phyloP scores from a whole-genome alignment of 768 basidiomycete genomes.

The Crassisporium funariophilum region DNA sequence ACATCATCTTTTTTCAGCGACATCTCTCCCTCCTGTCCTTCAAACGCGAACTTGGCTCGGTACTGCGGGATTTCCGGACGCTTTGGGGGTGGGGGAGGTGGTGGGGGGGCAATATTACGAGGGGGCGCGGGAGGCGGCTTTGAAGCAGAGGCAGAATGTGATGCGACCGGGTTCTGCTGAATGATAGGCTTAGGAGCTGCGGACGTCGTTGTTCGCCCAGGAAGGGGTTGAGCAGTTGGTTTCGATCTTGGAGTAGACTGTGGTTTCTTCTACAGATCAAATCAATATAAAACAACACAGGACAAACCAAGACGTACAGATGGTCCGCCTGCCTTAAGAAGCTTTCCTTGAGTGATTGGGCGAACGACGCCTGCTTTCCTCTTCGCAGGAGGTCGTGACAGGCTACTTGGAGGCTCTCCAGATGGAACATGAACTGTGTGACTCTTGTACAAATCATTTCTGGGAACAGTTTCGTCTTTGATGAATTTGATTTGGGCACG shows the following conservation, averaged over 20 bases:
- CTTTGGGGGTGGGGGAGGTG: slow-evolving; percentile 56
- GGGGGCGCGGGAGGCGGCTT: slow-evolving; percentile 38
- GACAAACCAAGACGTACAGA: slow-evolving; percentile 36
- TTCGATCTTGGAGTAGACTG: slow-evolving; percentile 46
- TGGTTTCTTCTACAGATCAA: slow-evolving; percentile 45
- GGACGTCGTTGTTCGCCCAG: slow-evolving; percentile 55
- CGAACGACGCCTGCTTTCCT: slow-evolving; percentile 85
- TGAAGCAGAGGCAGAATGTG: slow-evolving; percentile 8
- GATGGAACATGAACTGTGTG: slow-evolving; percentile 86
- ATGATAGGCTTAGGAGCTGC: slow-evolving; percentile 34
- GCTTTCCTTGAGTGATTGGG: slow-evolving; percentile 84
- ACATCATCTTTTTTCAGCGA: slow-evolving; percentile 86
- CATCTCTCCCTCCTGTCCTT: slow-evolving; percentile 93
- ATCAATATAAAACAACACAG: slow-evolving; percentile 1
- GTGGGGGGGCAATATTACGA: slow-evolving; percentile 42
- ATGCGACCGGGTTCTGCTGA: slow-evolving; percentile 4
- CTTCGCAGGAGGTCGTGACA: slow-evolving; percentile 82
- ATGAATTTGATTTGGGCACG: slow-evolving; percentile 81
- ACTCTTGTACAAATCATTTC: slow-evolving; percentile 91
- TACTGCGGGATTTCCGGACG: slow-evolving; percentile 76
- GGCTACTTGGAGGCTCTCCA: slow-evolving; percentile 82
- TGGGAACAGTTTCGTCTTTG: slow-evolving; percentile 83
- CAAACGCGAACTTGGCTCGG: slow-evolving; percentile 89
- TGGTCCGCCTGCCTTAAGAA: slow-evolving; percentile 76
- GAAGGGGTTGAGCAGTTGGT: slow-evolving; percentile 66